Percentiles rank a stretch among this genome's conserved stretches.
These are phyloP conservation scores for Cornus kousa DNA, from an alignment of 148 eudicot genomes.

Conservation along the genomic window DNA sequence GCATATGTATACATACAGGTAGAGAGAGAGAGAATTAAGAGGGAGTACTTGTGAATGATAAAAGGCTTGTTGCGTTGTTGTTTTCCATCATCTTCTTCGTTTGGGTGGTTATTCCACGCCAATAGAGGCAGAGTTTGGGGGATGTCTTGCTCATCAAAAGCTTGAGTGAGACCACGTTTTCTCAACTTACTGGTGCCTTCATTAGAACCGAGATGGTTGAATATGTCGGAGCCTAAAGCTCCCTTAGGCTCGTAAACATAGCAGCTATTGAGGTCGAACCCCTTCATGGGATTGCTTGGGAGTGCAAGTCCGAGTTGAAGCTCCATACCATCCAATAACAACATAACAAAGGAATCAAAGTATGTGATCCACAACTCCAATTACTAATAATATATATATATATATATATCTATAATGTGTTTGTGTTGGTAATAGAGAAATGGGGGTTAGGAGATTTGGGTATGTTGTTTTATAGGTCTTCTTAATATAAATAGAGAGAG, in stretches of 20 bases:
- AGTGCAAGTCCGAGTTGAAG: slow-evolving; percentile 63
- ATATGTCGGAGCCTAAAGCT: slow-evolving; percentile 4
- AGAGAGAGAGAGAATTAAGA: neutral
- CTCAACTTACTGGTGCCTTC: slow-evolving; percentile 19
- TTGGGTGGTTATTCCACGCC: slow-evolving; percentile 40
- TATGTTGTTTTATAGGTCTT: slow-evolving; percentile 10
- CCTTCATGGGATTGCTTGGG: slow-evolving; percentile 29
- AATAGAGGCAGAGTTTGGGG: slow-evolving; percentile 44
- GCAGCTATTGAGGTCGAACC: slow-evolving; percentile 26
- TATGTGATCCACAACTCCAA: too few species aligned
- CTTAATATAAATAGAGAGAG: too few species aligned
- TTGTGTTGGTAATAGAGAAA: neutral
- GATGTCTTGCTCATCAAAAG: slow-evolving; percentile 24
- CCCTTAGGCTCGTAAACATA: slow-evolving; percentile 11
- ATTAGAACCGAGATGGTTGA: slow-evolving; percentile 12
- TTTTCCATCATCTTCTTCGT: slow-evolving; percentile 27
- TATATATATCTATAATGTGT: too few species aligned
- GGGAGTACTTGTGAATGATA: slow-evolving; percentile 25
- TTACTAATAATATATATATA: neutral
- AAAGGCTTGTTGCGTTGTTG: slow-evolving; percentile 22
- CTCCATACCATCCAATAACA: slow-evolving; percentile 35
- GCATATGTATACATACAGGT: neutral
- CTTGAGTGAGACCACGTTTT: slow-evolving; percentile 29
- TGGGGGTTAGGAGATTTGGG: slow-evolving; percentile 15
- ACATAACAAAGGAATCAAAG: neutral